A percentile compares a stretch with the other conserved stretches of the same genome.
These are phyloP conservation scores for Adiantum capillusveneris DNA, from an alignment of 75 land plant genomes.

Conservation along the genomic window DNA sequence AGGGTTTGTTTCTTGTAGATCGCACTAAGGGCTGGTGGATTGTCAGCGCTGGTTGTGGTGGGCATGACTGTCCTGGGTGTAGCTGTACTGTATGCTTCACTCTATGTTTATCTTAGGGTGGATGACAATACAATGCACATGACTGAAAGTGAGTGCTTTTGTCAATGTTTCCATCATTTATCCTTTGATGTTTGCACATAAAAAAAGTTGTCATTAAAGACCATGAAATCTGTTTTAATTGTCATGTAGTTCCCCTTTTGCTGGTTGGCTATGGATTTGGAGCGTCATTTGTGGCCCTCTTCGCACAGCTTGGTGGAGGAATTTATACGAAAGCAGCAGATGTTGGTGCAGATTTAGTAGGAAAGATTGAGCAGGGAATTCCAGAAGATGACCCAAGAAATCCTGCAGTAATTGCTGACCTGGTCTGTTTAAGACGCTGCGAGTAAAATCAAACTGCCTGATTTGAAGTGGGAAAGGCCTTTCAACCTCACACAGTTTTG, in stretches of 20 bases:
- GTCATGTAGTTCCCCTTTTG: constrained; percentile 91
- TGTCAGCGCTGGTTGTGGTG: constrained; percentile 92
- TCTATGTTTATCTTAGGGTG: constrained; percentile 77
- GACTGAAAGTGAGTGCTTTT: constrained; percentile 77
- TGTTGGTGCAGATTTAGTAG: constrained; percentile 99
- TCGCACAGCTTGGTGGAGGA: constrained; percentile 99
- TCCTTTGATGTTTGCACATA: no score
- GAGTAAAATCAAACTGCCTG: no score
- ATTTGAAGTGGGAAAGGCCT: not conserved
- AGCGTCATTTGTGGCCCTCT: constrained; percentile 97
- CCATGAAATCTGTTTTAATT: no score
- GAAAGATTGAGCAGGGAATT: constrained; percentile 98
- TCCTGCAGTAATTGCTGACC: constrained; percentile 99
- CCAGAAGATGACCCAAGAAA: constrained; percentile 99
- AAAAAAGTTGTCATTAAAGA: no score
- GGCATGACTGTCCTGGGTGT: constrained; percentile 98
- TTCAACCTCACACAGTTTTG: no score
- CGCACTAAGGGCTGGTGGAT: constrained; percentile 95
- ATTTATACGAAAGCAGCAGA: constrained; percentile 99
- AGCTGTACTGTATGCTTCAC: constrained; percentile 76
- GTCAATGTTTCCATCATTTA: no score
- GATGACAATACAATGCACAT: constrained; percentile 78
- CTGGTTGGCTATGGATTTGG: constrained; percentile 99
- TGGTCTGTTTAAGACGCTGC: no score
- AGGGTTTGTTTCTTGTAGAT: constrained; percentile 36